Evolutionary conservation across 257 asterid species (phyloP).

Genomic region (Nicotiana noctiflora): DNA sequence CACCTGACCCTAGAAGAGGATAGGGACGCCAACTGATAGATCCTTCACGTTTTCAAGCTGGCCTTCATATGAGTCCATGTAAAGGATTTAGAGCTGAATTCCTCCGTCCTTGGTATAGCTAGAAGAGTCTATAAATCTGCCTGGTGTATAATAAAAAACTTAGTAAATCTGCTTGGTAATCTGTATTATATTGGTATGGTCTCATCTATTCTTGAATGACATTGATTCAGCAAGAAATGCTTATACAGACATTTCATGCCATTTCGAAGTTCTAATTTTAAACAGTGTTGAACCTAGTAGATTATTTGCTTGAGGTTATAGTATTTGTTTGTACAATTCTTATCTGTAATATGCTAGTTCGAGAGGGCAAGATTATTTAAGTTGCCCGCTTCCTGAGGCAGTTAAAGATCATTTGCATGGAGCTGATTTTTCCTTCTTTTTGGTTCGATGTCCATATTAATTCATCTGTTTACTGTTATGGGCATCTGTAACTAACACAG

Average conservation of each 20-base stretch:
- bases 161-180: background rate
- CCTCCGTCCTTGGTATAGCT: background rate
- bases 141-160: background rate
- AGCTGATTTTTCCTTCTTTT: background rate
- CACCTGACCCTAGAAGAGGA: background rate
- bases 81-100: background rate
- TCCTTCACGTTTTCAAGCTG: background rate
- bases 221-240: background rate
- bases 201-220: background rate
- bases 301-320: background rate
- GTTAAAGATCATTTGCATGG: background rate
- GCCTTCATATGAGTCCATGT: background rate
- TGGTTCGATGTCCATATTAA: constrained; percentile 1
- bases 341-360: background rate
- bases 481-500: background rate
- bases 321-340: background rate
- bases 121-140: background rate
- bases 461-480: background rate
- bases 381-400: background rate
- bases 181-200: background rate
- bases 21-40: background rate
- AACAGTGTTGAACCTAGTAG: constrained; percentile 2
- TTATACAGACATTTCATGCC: background rate
- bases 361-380: background rate
- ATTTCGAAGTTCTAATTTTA: background rate